A percentile compares a stretch with the other conserved stretches of the same genome.
phyloP scores from a whole-genome alignment of 164 flowering plant genomes.

The Kingdonia uniflora region DNA sequence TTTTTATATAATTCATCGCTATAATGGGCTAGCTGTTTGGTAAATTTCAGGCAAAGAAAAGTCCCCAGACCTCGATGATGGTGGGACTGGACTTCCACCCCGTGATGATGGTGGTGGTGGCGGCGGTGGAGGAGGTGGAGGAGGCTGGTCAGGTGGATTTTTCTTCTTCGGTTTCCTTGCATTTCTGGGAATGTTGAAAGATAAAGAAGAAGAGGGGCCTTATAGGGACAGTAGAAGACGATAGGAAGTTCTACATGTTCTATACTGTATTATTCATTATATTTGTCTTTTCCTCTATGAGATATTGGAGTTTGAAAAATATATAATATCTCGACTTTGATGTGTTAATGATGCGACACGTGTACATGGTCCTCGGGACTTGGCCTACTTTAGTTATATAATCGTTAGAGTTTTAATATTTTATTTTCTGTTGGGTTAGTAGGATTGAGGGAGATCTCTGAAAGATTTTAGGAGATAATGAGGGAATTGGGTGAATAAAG shows the following conservation, averaged over 20 bases:
- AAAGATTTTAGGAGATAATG: too few species aligned
- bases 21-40: too few species aligned
- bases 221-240: conserved; percentile 26
- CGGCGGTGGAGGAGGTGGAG: conserved; percentile 87
- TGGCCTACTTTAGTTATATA: too few species aligned
- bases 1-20: not conserved
- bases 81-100: conserved; percentile 84
- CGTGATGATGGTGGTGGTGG: conserved; percentile 89
- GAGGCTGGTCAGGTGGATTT: conserved; percentile 72
- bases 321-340: too few species aligned
- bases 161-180: conserved; percentile 89
- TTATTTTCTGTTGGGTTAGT: too few species aligned
- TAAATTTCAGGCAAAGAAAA: conserved; percentile 54
- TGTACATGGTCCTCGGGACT: too few species aligned
- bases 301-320: not conserved
- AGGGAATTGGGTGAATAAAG: too few species aligned
- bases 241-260: conserved; percentile 6
- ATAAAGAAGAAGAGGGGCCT: conserved; percentile 54
- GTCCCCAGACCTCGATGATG: conserved; percentile 83
- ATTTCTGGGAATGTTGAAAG: conserved; percentile 74
- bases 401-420: too few species aligned
- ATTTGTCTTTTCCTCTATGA: not conserved
- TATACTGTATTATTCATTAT: not conserved
- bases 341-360: too few species aligned
- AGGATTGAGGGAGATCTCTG: too few species aligned